Percentiles rank a stretch among this genome's conserved stretches.
These are phyloP conservation scores for Exophiala lecanii-corni DNA, from an alignment of 2,329 filamentous ascomycete species.

Conservation along the genomic window DNA sequence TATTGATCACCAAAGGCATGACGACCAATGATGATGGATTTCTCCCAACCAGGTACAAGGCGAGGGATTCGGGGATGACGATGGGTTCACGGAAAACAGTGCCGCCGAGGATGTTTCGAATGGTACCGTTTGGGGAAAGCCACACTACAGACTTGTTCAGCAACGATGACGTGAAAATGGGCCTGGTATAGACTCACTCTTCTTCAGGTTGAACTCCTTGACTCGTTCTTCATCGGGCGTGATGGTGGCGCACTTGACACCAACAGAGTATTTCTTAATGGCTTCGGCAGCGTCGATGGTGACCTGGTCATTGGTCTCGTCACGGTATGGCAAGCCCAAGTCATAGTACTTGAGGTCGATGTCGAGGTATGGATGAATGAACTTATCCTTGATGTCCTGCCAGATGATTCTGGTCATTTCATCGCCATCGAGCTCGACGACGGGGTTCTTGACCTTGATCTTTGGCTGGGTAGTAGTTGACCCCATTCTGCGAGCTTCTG, in stretches of 20 bases:
- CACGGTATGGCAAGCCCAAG: conserved; percentile 86
- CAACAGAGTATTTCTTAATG: conserved; percentile 98
- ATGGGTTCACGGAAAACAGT: conserved; percentile 99
- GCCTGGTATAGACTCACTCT: conserved; percentile 60
- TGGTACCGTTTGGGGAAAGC: conserved; percentile 93
- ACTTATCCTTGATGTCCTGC: conserved; percentile 97
- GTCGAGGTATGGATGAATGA: conserved; percentile 66
- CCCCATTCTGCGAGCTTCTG: conserved; percentile 20
- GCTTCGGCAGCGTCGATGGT: conserved; percentile 92
- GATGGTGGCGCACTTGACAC: conserved; percentile 99
- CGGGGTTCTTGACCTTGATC: conserved; percentile 99
- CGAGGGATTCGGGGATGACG: conserved; percentile 88
- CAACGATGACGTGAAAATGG: conserved; percentile 6
- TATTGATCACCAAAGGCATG: conserved; percentile 99
- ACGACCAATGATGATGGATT: conserved; percentile 97
- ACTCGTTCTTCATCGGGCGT: conserved; percentile 95
- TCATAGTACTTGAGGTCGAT: conserved; percentile 99
- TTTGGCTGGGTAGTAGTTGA: conserved; percentile 56
- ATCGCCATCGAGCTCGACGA: conserved; percentile 93
- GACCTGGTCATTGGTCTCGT: conserved; percentile 94
- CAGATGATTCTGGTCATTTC: conserved; percentile 99
- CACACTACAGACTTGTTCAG: conserved; percentile 62
- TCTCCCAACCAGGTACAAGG: conserved; percentile 94
- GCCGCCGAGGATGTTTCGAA: conserved; percentile 70
- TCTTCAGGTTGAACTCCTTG: conserved; percentile 97